Evolutionary conservation across 306 rosid species (phyloP).

Genomic region (Rosa chinensis): DNA sequence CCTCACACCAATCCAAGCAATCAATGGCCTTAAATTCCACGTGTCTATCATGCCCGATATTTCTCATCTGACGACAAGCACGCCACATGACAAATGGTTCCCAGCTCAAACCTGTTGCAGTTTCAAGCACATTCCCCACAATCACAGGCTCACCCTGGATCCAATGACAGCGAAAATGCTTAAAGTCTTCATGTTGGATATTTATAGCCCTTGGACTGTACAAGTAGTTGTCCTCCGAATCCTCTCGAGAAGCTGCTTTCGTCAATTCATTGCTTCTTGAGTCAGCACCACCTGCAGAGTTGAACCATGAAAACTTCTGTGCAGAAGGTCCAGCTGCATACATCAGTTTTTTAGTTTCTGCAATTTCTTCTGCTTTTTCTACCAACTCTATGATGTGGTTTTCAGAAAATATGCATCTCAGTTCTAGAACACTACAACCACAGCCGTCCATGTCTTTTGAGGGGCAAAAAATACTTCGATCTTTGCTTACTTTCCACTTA

Average conservation of each 20-base stretch:
- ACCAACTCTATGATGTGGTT: slow-evolving; percentile 46
- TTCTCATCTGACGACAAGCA: slow-evolving; percentile 56
- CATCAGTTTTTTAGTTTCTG: slow-evolving; percentile 33
- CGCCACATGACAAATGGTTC: slow-evolving; percentile 63
- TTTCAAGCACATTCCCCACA: slow-evolving; percentile 69
- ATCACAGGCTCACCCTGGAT: slow-evolving; percentile 76
- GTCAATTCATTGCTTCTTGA: slow-evolving; percentile 16
- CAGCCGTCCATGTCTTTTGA: slow-evolving; percentile 41
- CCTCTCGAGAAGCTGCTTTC: slow-evolving; percentile 72
- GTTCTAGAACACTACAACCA: slow-evolving; percentile 47
- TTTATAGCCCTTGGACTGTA: slow-evolving; percentile 60
- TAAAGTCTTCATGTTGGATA: slow-evolving; percentile 36
- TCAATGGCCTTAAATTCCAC: slow-evolving; percentile 65
- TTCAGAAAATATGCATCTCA: slow-evolving; percentile 44
- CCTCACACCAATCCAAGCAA: slow-evolving; percentile 85
- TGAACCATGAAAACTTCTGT: slow-evolving; percentile 39
- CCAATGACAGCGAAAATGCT: slow-evolving; percentile 84
- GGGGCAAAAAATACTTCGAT: slow-evolving; percentile 71
- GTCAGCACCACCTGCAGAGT: slow-evolving; percentile 16
- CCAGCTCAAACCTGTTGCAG: slow-evolving; percentile 41
- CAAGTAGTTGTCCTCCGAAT: slow-evolving; percentile 53
- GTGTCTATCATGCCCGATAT: slow-evolving; percentile 27
- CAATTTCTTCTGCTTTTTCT: slow-evolving; percentile 43
- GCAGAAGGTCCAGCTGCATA: slow-evolving; percentile 28
- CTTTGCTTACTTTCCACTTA: slow-evolving; percentile 49